These are phyloP conservation scores for Clavariopsis aquatica DNA, from an alignment of 495 filamentous ascomycete genomes.

Conservation along the genomic window DNA sequence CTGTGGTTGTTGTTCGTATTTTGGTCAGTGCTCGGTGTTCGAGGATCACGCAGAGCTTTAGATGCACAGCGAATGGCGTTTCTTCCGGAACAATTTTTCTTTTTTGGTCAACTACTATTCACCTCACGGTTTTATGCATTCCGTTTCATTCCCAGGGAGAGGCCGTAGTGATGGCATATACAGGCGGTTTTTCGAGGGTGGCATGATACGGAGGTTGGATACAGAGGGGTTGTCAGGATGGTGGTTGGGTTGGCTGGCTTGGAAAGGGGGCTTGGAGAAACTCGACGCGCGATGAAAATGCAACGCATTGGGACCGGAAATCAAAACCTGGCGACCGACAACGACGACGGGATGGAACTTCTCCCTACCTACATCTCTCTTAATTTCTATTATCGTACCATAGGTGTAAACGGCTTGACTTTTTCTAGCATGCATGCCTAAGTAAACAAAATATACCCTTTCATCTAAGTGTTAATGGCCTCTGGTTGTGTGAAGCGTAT, in stretches of 20 bases:
- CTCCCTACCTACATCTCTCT: conserved; percentile 5
- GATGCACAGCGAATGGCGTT: conserved; percentile 29
- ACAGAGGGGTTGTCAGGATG: not conserved
- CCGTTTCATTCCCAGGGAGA: conserved; percentile 2
- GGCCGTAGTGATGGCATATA: not conserved
- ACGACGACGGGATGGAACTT: not conserved
- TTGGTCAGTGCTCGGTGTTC: not conserved
- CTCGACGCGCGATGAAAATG: conserved; percentile 3
- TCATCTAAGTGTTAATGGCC: not conserved
- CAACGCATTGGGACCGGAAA: conserved; percentile 1
- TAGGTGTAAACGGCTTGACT: not conserved
- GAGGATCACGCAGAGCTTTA: conserved; percentile 1
- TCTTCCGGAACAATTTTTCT: too few relatives aligned
- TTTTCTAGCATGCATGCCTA: not conserved
- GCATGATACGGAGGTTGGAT: not conserved
- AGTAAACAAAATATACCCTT: not conserved
- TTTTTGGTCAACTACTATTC: too few relatives aligned
- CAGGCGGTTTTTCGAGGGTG: not conserved
- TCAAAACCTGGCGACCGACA: conserved; percentile 4
- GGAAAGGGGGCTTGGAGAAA: not conserved
- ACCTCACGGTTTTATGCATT: not conserved
- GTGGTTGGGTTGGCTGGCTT: not conserved
- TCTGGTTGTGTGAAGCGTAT: too few relatives aligned
- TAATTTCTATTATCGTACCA: conserved; percentile 28
- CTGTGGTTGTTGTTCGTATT: not conserved